Evolutionary conservation across 805 yeast species (phyloP), one percentile per base, ranked within the genome.

Genomic region (Lachancea sp.): DNA sequence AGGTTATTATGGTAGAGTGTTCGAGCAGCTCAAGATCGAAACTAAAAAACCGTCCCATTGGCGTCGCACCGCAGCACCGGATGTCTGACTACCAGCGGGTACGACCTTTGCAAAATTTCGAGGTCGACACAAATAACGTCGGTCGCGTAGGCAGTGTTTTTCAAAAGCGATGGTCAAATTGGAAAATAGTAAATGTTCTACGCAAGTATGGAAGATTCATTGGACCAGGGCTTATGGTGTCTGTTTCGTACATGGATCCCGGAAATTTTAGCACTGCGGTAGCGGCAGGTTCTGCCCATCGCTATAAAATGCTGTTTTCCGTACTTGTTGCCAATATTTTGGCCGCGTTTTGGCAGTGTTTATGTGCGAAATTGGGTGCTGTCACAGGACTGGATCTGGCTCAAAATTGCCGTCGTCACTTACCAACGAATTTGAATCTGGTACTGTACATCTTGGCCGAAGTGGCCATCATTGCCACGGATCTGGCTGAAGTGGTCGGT

Each of bases 401-500:
- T 1, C 84, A 84, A 50, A 83, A 82, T 65, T 89, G 97, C 66
- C 74, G 87, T 39, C 77, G 75, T 39, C 86, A 89, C 63, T 67
- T 90, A 35, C 82, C 90, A 2, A 70, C 66, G 44, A 73, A 73
- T 48, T 56, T 85, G 27, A 85, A 84, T 57, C 54, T 82, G 31
- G 56, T 74, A 26, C 66, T 89, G 19, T 90, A 91, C 62, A 60
- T 81, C 2, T 72, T 90, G 49, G 95, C 97, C 0, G 98, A 91
- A 58, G 67, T 83, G 16, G 95, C 98, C 17, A 91, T 91, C 48
- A 81, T 91, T 36, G 96, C 97, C 2, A 91, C 98, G 0, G 99
- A 91, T 67, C 75, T 93, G 52, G 97, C 99, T 1, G 98, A 91
- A 62, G 96, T 91, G 30, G 91, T 93, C 20, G 99, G 99, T n/a